phyloP scores from a whole-genome alignment of 2,329 filamentous ascomycete species.

The Ophiostoma tasmaniense region DNA sequence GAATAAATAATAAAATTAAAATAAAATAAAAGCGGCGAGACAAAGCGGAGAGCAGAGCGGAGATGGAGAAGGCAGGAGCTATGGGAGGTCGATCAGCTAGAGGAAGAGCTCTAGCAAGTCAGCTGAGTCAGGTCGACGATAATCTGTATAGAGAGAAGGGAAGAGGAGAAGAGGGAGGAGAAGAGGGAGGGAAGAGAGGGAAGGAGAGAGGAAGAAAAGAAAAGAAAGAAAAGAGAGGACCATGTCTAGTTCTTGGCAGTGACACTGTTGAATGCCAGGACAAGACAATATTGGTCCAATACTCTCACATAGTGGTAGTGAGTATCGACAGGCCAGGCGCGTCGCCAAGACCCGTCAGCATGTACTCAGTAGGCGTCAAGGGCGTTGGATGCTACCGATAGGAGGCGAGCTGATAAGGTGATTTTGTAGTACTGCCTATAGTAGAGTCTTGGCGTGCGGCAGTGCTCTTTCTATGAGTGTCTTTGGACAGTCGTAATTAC shows the following conservation, averaged over 20 bases:
- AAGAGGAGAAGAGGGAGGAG: not conserved
- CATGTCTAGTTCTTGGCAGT: not conserved
- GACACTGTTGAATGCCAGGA: not conserved
- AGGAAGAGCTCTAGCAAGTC: not conserved
- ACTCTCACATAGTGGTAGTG: too few relatives aligned
- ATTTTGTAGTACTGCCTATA: too few relatives aligned
- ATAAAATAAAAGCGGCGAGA: not conserved
- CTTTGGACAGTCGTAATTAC: too few relatives aligned
- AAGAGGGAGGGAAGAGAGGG: not conserved
- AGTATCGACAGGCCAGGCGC: not conserved
- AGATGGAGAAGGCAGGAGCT: not conserved
- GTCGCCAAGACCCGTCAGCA: not conserved
- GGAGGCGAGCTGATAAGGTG: slow-evolving; percentile 6
- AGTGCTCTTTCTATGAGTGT: too few relatives aligned
- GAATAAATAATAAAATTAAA: not conserved
- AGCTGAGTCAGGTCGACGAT: too few relatives aligned
- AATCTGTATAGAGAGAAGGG: too few relatives aligned
- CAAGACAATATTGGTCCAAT: not conserved
- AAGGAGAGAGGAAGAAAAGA: not conserved
- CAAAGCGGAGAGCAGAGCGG: not conserved
- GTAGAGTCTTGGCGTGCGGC: too few relatives aligned
- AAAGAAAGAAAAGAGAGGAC: not conserved
- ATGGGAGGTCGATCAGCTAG: not conserved
- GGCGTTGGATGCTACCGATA: slow-evolving; percentile 3
- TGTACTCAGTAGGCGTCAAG: not conserved